Evolutionary conservation across 805 yeast species (phyloP).

Genomic region (Saccharomycopsis fermentans): DNA sequence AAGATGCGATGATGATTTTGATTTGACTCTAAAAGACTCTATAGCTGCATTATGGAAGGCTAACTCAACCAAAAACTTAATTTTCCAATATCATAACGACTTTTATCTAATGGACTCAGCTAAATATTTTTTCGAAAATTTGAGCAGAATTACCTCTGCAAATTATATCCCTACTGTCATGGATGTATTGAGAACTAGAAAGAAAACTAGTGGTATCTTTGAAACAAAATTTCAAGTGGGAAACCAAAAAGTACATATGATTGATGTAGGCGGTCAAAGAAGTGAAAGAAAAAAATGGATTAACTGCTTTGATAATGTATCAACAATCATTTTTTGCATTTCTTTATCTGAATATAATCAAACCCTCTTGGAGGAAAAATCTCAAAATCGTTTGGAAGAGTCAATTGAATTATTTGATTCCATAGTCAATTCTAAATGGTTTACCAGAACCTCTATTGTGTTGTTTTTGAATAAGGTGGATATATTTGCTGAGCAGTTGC

Average conservation of each 20-base stretch:
- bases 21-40: conserved; percentile 37
- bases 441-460: conserved; percentile 75
- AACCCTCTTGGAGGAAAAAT: conserved; percentile 62
- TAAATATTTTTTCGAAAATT: conserved; percentile 58
- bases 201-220: conserved; percentile 86
- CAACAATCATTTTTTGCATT: conserved; percentile 82
- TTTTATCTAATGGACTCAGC: conserved; percentile 86
- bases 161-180: conserved; percentile 63
- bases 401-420: conserved; percentile 79
- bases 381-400: conserved; percentile 72
- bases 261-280: conserved; percentile 92
- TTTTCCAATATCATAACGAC: conserved; percentile 51
- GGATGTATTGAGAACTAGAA: conserved; percentile 79
- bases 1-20: conserved; percentile 43
- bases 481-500: conserved; percentile 76
- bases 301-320: conserved; percentile 89
- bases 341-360: conserved; percentile 90
- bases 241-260: conserved; percentile 45
- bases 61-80: conserved; percentile 46
- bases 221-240: conserved; percentile 72
- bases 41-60: conserved; percentile 45
- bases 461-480: conserved; percentile 85
- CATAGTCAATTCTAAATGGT: conserved; percentile 89
- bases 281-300: conserved; percentile 93
- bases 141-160: conserved; percentile 48